Conservation (phyloP, 768 basidiomycete species). For the Lactifluus pinguis region DNA sequence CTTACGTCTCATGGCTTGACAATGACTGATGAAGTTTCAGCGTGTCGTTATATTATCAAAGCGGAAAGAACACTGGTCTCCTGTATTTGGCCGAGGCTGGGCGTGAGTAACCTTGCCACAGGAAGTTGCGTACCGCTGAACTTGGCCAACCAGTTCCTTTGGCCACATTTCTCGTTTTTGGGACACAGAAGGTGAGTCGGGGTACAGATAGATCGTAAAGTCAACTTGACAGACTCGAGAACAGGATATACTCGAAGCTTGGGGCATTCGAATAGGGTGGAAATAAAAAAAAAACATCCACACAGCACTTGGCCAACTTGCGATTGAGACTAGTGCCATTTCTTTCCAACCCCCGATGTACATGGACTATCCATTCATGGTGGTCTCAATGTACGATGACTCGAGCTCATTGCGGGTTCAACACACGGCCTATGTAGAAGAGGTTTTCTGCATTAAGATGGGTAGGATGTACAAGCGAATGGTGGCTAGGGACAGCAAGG, state of each 20-base stretch:
- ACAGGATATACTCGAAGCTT: constrained; percentile 33
- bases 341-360: background rate
- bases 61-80: constrained; percentile 17
- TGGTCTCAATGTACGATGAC: background rate
- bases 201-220: background rate
- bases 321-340: no score
- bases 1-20: background rate
- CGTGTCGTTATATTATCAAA: background rate
- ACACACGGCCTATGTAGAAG: background rate
- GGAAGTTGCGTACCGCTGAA: constrained; percentile 5
- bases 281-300: background rate
- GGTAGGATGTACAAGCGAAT: constrained; percentile 7
- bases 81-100: constrained; percentile 43
- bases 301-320: background rate
- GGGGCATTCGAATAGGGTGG: constrained; percentile 11
- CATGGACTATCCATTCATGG: background rate
- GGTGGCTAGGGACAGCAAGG: background rate
- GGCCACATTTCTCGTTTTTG: constrained; percentile 40
- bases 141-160: constrained; percentile 36
- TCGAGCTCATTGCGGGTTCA: background rate
- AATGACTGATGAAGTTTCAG: background rate
- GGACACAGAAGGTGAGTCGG: constrained; percentile 35
- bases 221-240: background rate
- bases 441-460: constrained; percentile 7
- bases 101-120: constrained; percentile 27